Conservation (phyloP, 2,329 filamentous ascomycete genomes). For the Penicillium sp. region DNA sequence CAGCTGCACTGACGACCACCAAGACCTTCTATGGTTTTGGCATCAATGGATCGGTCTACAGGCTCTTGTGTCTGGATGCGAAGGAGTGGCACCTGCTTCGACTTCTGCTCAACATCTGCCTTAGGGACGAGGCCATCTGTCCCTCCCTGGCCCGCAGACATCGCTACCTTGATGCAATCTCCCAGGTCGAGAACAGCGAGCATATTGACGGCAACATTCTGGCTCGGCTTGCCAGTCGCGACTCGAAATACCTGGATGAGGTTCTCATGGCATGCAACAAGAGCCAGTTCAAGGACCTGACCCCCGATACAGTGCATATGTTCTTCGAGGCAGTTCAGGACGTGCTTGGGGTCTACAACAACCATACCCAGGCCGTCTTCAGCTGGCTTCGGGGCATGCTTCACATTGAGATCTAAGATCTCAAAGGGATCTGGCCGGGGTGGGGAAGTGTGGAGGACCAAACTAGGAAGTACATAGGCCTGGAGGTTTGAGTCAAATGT, state of each 20-base stretch:
- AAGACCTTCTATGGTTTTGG: constrained; percentile 56
- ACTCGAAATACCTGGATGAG: constrained; percentile 25
- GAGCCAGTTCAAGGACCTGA: constrained; percentile 5
- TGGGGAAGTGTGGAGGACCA: not conserved
- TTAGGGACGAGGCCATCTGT: constrained; percentile 42
- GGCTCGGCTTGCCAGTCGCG: constrained; percentile 44
- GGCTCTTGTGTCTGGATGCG: constrained; percentile 58
- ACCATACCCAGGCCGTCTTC: constrained; percentile 25
- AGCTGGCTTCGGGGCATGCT: constrained; percentile 31
- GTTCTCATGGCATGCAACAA: constrained; percentile 21
- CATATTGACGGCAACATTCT: constrained; percentile 63
- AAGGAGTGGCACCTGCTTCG: constrained; percentile 60
- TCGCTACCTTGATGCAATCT: constrained; percentile 22
- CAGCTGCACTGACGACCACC: constrained; percentile 15
- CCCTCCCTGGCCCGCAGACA: constrained; percentile 39
- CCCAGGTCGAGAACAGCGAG: constrained; percentile 44
- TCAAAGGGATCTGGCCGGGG: not conserved
- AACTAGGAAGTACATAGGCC: not conserved
- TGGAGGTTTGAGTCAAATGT: not conserved
- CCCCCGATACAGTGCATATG: not conserved
- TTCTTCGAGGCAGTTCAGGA: constrained; percentile 46
- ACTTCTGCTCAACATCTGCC: constrained; percentile 62
- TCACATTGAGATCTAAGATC: constrained; percentile 19
- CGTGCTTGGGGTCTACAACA: constrained; percentile 35
- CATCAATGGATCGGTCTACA: constrained; percentile 60